A percentile compares a stretch with the other conserved stretches of the same genome.
phyloP scores from a whole-genome alignment of 164 flowering plant genomes.

The Vitis amurensis region DNA sequence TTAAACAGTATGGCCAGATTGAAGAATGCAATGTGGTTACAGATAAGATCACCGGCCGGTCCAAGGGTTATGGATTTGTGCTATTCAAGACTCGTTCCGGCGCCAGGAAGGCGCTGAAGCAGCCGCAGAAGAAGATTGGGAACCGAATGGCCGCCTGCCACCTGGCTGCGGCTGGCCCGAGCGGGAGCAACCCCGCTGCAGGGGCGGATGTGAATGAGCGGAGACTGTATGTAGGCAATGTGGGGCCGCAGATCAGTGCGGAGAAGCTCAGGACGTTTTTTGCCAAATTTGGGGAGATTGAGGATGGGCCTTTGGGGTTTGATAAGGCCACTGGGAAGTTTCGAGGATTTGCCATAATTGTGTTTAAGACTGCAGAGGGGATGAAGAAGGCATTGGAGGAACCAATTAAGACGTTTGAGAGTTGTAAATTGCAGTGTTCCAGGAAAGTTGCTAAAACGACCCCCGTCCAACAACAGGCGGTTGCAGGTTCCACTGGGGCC shows the following conservation, averaged over 20 bases:
- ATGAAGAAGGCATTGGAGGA: constrained; percentile 74
- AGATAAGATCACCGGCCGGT: constrained; percentile 34
- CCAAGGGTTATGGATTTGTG: constrained; percentile 38
- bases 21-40: constrained; percentile 53
- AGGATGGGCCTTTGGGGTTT: constrained; percentile 85
- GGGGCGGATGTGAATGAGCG: constrained; percentile 65
- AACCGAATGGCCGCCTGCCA: constrained; percentile 30
- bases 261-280: constrained; percentile 54
- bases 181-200: constrained; percentile 23
- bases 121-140: constrained; percentile 46
- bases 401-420: constrained; percentile 85
- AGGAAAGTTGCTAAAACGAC: too few species aligned
- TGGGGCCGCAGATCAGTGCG: constrained; percentile 65
- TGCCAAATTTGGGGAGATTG: constrained; percentile 72
- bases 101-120: constrained; percentile 31
- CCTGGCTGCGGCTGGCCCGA: constrained; percentile 30
- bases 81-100: constrained; percentile 31
- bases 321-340: constrained; percentile 81
- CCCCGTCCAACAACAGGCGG: too few species aligned
- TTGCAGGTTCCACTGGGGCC: too few species aligned
- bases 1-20: constrained; percentile 47
- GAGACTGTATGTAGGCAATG: constrained; percentile 86
- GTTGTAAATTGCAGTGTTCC: constrained; percentile 60
- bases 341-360: constrained; percentile 70
- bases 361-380: constrained; percentile 59